phyloP scores from a whole-genome alignment of 202 grass and related monocot genomes.

The Zizania palustris region DNA sequence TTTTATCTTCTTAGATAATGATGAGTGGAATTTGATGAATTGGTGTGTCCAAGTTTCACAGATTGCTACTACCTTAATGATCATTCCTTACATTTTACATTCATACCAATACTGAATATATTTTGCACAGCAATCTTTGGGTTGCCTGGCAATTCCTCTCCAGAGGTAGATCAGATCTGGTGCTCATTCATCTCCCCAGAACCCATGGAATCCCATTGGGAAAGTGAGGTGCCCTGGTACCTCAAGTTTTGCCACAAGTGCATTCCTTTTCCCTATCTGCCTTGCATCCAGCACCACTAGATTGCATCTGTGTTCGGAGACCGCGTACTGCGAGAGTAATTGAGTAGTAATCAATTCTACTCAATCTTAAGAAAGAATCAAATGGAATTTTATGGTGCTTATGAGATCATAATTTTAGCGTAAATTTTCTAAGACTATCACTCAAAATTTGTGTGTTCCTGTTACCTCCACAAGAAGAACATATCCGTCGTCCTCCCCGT shows the following conservation, averaged over 20 bases:
- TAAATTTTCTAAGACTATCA: too few species aligned
- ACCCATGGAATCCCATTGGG: slow-evolving; percentile 92
- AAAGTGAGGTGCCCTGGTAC: slow-evolving; percentile 86
- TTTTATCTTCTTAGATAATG: too few species aligned
- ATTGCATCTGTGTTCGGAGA: slow-evolving; percentile 66
- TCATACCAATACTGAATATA: background rate
- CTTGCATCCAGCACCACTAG: slow-evolving; percentile 76
- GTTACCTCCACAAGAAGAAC: slow-evolving; percentile 82
- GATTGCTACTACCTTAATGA: too few species aligned
- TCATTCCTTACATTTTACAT: too few species aligned
- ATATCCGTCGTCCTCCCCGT: slow-evolving; percentile 69
- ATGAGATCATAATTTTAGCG: too few species aligned
- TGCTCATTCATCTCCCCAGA: slow-evolving; percentile 65
- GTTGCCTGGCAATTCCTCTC: too few species aligned
- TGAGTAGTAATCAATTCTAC: background rate
- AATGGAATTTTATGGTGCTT: background rate
- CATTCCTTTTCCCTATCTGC: slow-evolving; percentile 64
- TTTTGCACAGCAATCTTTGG: background rate
- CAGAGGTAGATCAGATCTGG: background rate
- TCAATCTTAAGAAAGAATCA: too few species aligned
- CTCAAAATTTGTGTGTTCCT: background rate
- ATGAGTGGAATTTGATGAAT: background rate
- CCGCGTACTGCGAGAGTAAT: slow-evolving; percentile 74
- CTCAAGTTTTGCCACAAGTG: slow-evolving; percentile 68
- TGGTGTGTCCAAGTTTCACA: background rate